Percentiles rank a stretch among this genome's conserved stretches.
Conservation (phyloP, 306 rosid species). For the Pyrus pyrifolia region DNA sequence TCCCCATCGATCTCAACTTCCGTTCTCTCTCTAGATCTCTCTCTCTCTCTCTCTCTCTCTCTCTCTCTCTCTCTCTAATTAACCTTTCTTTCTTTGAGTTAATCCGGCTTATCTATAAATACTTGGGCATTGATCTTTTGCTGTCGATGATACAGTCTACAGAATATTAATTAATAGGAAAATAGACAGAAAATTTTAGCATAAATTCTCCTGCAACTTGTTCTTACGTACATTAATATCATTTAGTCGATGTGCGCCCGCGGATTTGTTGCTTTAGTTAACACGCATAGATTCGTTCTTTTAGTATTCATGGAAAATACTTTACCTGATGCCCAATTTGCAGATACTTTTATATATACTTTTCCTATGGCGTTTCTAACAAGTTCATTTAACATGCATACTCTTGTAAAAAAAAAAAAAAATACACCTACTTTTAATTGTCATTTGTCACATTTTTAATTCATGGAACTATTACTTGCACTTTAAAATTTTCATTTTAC, state of each 20-base stretch:
- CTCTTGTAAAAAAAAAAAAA: too few species aligned
- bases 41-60: background rate
- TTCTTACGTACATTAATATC: background rate
- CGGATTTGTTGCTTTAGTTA: background rate
- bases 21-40: background rate
- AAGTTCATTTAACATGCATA: too few species aligned
- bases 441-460: too few species aligned
- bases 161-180: background rate
- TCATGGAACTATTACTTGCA: too few species aligned
- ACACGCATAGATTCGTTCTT: background rate
- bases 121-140: background rate
- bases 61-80: background rate
- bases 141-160: background rate
- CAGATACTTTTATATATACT: background rate
- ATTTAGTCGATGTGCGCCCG: background rate
- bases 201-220: background rate
- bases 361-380: background rate
- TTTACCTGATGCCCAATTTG: background rate
- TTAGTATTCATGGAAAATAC: background rate
- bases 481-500: too few species aligned
- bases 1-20: slow-evolving; percentile 14
- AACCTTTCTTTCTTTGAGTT: background rate
- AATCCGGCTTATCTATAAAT: background rate
- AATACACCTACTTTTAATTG: too few species aligned
- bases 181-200: too few species aligned